Percentiles rank a stretch among this genome's conserved stretches.
These are phyloP conservation scores for Diaporthe vexans DNA, from an alignment of 2,329 filamentous ascomycete genomes.

Conservation along the genomic window DNA sequence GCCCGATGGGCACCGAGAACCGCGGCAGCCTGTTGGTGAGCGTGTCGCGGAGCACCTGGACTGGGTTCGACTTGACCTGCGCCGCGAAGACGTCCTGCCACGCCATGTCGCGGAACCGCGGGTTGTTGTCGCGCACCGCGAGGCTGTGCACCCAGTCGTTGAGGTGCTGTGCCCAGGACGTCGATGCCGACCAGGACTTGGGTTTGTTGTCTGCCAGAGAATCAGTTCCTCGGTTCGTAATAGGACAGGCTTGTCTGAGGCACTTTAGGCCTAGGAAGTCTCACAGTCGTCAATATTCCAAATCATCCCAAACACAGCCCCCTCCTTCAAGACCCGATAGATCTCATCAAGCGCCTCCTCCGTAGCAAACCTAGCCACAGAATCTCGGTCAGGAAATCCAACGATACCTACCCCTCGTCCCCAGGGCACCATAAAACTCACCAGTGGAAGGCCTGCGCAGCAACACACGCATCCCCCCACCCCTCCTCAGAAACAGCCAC, in stretches of 20 bases:
- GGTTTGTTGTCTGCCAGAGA: conserved; percentile 74
- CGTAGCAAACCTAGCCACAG: conserved; percentile 73
- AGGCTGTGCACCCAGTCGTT: conserved; percentile 70
- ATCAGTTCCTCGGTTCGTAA: background rate
- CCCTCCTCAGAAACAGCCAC: conserved; percentile 58
- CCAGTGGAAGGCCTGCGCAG: conserved; percentile 76
- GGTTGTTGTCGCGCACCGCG: conserved; percentile 66
- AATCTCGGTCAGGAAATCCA: background rate
- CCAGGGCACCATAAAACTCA: conserved; percentile 49
- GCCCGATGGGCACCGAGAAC: conserved; percentile 74
- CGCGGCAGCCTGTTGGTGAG: conserved; percentile 55
- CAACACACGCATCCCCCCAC: conserved; percentile 75
- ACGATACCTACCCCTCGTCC: background rate
- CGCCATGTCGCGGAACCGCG: conserved; percentile 74
- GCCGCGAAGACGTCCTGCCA: conserved; percentile 77
- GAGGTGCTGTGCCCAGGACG: conserved; percentile 72
- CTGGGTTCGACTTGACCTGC: conserved; percentile 65
- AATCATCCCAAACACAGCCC: conserved; percentile 73
- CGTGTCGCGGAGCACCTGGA: conserved; percentile 63
- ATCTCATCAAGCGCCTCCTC: conserved; percentile 74
- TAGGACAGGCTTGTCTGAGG: too few species aligned
- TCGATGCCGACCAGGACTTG: conserved; percentile 65
- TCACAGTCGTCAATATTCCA: conserved; percentile 81
- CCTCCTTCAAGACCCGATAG: conserved; percentile 73
- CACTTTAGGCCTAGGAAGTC: too few species aligned